phyloP scores from a whole-genome alignment of 2,329 filamentous ascomycete species.

The Aspergillus bombycis region DNA sequence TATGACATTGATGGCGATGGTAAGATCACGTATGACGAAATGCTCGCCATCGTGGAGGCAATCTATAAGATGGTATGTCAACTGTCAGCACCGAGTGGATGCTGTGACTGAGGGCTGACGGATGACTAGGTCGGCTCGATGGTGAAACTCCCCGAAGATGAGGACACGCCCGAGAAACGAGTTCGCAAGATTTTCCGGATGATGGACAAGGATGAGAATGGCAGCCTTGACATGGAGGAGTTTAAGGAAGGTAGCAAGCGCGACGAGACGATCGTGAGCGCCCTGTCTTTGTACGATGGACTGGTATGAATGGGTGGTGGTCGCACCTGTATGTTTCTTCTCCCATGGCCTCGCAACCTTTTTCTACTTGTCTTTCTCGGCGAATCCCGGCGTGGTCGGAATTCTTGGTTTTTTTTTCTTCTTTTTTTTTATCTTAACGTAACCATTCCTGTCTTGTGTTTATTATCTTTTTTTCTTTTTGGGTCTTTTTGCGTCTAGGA shows the following conservation, averaged over 20 bases:
- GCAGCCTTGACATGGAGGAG: constrained; percentile 92
- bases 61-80: constrained; percentile 96
- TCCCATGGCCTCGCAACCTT: not conserved
- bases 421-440: constrained; percentile 10
- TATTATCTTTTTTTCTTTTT: not conserved
- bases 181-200: constrained; percentile 98
- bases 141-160: constrained; percentile 98
- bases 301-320: constrained; percentile 64
- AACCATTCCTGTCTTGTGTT: constrained; percentile 9
- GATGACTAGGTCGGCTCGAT: constrained; percentile 85
- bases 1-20: constrained; percentile 99
- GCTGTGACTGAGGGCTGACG: constrained; percentile 13
- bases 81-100: not conserved
- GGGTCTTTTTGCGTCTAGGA: constrained; percentile 16
- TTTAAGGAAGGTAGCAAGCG: constrained; percentile 99
- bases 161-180: constrained; percentile 98
- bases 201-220: constrained; percentile 99
- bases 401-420: constrained; percentile 7
- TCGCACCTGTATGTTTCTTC: not conserved
- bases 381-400: constrained; percentile 19
- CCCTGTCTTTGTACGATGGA: constrained; percentile 92
- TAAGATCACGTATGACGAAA: constrained; percentile 98
- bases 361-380: constrained; percentile 7
- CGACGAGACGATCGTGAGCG: constrained; percentile 98
- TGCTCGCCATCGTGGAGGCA: constrained; percentile 97